phyloP scores from a whole-genome alignment of 2,329 filamentous ascomycete species.

The Gremmenia infestans region DNA sequence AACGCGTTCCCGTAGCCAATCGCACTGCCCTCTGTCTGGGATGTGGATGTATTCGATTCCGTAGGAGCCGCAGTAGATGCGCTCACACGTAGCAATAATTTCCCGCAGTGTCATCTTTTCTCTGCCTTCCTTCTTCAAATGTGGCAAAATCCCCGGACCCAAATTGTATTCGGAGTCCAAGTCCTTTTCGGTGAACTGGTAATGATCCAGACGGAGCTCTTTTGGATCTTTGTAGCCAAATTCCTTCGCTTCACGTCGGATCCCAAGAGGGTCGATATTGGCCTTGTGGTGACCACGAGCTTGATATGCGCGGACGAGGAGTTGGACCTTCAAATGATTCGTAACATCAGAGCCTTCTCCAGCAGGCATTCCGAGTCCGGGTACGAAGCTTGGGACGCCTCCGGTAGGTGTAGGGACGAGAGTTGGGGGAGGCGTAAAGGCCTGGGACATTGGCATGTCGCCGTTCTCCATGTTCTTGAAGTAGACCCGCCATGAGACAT shows the following conservation, averaged over 20 bases:
- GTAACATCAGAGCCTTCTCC: slow-evolving; percentile 76
- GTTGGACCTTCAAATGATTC: slow-evolving; percentile 96
- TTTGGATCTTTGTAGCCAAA: slow-evolving; percentile 86
- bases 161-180: slow-evolving; percentile 87
- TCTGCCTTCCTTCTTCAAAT: slow-evolving; percentile 81
- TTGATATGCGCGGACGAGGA: slow-evolving; percentile 95
- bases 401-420: slow-evolving; percentile 79
- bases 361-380: slow-evolving; percentile 60
- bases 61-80: slow-evolving; percentile 95
- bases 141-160: slow-evolving; percentile 89
- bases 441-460: slow-evolving; percentile 95
- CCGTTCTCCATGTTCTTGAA: slow-evolving; percentile 99
- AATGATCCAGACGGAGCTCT: slow-evolving; percentile 89
- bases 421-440: slow-evolving; percentile 92
- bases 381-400: slow-evolving; percentile 68
- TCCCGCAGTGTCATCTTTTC: slow-evolving; percentile 97
- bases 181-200: slow-evolving; percentile 92
- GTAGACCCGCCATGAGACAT: slow-evolving; percentile 98
- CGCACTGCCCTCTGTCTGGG: slow-evolving; percentile 92
- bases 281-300: slow-evolving; percentile 97
- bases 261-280: slow-evolving; percentile 92
- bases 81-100: slow-evolving; percentile 89
- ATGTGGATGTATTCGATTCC: slow-evolving; percentile 99
- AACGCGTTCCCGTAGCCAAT: slow-evolving; percentile 93
- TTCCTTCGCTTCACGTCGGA: slow-evolving; percentile 77